Percentiles rank a stretch among this genome's conserved stretches.
Conservation (phyloP, 768 basidiomycete genomes). For the Coprinopsis strossmayeri region DNA sequence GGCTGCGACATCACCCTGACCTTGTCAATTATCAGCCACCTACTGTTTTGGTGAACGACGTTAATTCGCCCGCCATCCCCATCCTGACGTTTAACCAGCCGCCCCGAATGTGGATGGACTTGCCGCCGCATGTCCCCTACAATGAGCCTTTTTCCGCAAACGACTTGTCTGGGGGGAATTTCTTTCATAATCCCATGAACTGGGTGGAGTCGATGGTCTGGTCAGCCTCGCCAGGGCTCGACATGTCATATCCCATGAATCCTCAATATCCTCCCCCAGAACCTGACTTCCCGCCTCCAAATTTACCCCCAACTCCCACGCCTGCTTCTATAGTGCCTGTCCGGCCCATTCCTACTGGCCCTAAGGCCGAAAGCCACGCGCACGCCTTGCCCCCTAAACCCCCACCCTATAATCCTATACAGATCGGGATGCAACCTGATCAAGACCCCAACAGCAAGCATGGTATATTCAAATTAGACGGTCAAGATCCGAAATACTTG, state of each 20-base stretch:
- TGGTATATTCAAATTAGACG: conserved; percentile 33
- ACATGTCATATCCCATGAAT: not conserved
- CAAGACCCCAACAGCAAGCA: conserved; percentile 38
- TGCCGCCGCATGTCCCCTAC: no score
- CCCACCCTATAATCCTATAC: conserved; percentile 12
- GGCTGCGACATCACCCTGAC: conserved; percentile 1
- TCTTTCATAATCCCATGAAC: not conserved
- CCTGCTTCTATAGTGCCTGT: not conserved
- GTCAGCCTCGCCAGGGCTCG: not conserved
- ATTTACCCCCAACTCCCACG: not conserved
- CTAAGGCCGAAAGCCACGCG: not conserved
- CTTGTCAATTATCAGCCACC: not conserved
- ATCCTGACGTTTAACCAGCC: no score
- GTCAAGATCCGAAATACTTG: conserved; percentile 22
- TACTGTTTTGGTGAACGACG: no score
- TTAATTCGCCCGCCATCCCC: no score
- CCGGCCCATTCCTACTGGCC: not conserved
- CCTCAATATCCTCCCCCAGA: not conserved
- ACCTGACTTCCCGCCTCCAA: not conserved
- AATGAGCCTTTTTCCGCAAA: no score
- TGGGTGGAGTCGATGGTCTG: not conserved
- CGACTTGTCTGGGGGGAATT: not conserved
- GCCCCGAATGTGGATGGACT: no score
- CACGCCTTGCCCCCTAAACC: conserved; percentile 14
- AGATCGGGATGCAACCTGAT: conserved; percentile 43